Base-by-base conservation (phyloP, 2,329 filamentous ascomycete species). In the Exophiala sideris region DNA sequence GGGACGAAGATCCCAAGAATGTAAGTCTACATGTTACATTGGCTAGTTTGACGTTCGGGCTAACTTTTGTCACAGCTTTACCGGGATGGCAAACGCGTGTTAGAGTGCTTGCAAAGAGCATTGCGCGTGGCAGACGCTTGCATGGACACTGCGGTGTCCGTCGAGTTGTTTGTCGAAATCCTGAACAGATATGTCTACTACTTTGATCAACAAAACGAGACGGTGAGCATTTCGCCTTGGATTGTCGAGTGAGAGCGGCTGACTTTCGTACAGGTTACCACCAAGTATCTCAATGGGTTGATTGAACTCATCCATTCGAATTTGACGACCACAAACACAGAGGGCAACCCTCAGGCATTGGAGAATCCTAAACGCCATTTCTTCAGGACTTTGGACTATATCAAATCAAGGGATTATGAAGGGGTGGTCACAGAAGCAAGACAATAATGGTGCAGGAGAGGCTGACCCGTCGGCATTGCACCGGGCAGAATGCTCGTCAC, bases 301-400 rank as follows among this genome's bases (percentile, higher is more conserved):
- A 97, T 99, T 67, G 94, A 99, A 74, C 83, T 99, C 60, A 97
- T 99, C 67, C 91, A 99, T 72, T 96, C 91, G 18, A 99, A 99
- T 68, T 80, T 99, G 32, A 61, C 58, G 9, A 86, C 87, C 62
- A 91, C 87, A 52, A 63, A 60, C 44, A 50, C 54, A 4, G 61
- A 61, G n/a, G 61, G 55, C 29, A 58, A 58, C 40, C 68, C 71
- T 34, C 67, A 71, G 64, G 87, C 86, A 18, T 81, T 97, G 47
- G 94, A 99, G 67, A 90, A 85, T 60, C 95, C 94, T 59, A 88
- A 87, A 70, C 90, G 89, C 67, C 94, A 99, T 73, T 99, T 99
- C 74, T 83, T 95, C 72, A 85, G 95, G 61, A 99, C 94, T 4
- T 77, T 99, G 65, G 91, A 96, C 58, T 96, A 96, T 68, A 97